These are phyloP conservation scores for Stephanocyclus meneghinianus DNA, from an alignment of 352 stramenopile genomes.

Conservation along the genomic window DNA sequence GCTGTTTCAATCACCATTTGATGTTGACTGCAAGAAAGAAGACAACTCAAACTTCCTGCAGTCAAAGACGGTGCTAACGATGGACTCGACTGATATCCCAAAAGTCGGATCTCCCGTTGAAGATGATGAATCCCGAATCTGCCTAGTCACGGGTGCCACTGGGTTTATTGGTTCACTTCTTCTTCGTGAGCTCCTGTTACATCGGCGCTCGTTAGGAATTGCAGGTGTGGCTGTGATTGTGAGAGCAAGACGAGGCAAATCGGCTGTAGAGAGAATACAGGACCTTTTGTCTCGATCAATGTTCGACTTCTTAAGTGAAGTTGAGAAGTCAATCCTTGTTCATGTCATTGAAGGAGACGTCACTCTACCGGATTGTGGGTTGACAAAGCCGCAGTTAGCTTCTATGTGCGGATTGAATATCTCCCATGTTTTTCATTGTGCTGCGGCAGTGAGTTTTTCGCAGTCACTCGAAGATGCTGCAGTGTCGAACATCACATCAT, in stretches of 20 bases:
- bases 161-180: conserved; percentile 81
- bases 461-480: conserved; percentile 75
- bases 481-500: conserved; percentile 73
- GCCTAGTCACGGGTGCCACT: conserved; percentile 78
- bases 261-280: conserved; percentile 54
- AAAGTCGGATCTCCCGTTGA: not conserved
- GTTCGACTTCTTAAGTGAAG: conserved; percentile 70
- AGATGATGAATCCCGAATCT: conserved; percentile 19
- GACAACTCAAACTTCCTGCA: conserved; percentile 7
- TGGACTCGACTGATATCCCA: conserved; percentile 41
- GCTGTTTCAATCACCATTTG: conserved; percentile 58
- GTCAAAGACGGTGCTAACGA: conserved; percentile 34
- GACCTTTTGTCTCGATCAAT: conserved; percentile 62
- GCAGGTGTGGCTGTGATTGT: conserved; percentile 66
- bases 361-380: conserved; percentile 53
- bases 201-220: conserved; percentile 58
- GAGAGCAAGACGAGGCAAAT: conserved; percentile 57
- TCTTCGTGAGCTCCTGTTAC: conserved; percentile 71
- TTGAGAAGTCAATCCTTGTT: conserved; percentile 64
- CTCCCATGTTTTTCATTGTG: conserved; percentile 80
- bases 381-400: conserved; percentile 49
- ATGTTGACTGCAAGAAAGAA: not conserved
- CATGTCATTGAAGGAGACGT: conserved; percentile 76
- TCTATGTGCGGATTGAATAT: conserved; percentile 54
- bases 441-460: conserved; percentile 80